Conservation (phyloP, 176 grass and related monocot genomes). For the Zoysia pacifica region DNA sequence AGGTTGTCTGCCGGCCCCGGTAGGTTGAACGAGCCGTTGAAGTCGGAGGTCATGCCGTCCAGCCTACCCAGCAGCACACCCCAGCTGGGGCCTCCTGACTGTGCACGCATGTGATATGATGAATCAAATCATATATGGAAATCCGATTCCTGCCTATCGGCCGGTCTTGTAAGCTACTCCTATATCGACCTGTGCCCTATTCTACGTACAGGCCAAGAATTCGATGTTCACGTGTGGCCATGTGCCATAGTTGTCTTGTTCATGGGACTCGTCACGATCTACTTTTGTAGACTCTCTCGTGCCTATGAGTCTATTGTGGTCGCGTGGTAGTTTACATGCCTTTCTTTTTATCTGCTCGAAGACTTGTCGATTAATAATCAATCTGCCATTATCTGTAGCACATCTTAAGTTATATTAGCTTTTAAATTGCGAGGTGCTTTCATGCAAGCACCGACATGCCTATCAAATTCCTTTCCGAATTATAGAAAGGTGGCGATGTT, state of each 20-base stretch:
- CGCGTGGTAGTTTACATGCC: background rate
- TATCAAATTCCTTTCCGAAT: background rate
- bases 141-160: no score
- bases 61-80: slow-evolving; percentile 54
- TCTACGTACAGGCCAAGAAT: background rate
- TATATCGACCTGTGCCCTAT: no score
- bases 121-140: no score
- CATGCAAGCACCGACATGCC: background rate
- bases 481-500: background rate
- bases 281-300: no score
- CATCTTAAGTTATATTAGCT: no score
- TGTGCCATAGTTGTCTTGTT: background rate
- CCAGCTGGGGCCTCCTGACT: slow-evolving; percentile 75
- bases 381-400: background rate
- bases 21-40: slow-evolving; percentile 17
- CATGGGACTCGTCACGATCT: background rate
- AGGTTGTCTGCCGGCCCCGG: slow-evolving; percentile 47
- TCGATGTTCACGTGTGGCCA: background rate
- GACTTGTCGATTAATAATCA: background rate
- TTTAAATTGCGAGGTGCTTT: no score
- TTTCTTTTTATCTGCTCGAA: background rate
- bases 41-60: slow-evolving; percentile 46
- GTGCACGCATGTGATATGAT: background rate
- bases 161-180: no score
- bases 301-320: no score